Conservation (phyloP, 2,329 filamentous ascomycete species). For the Fusarium newnesense region DNA sequence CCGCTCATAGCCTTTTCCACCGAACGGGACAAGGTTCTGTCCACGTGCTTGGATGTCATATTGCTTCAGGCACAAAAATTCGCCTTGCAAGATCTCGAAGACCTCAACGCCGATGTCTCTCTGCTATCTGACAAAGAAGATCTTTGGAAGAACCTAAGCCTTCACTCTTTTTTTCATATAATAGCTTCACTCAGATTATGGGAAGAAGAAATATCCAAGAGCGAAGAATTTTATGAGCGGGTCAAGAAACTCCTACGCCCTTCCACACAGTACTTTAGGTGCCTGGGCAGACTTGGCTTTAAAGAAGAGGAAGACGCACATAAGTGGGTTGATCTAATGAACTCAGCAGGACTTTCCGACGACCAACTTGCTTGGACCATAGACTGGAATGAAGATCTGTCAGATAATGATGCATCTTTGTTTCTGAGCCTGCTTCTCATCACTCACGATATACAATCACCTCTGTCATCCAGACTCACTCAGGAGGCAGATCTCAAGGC, state of each 20-base stretch:
- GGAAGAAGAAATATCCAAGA: fast-evolving
- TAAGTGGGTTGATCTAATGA: too few relatives aligned
- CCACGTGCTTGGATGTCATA: fast-evolving
- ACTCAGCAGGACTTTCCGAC: too few relatives aligned
- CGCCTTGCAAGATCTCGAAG: fast-evolving
- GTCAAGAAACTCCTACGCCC: fast-evolving
- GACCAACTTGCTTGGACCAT: background rate
- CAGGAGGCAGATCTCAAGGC: fast-evolving
- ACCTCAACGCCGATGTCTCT: fast-evolving
- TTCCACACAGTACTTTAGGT: fast-evolving
- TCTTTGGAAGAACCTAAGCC: fast-evolving
- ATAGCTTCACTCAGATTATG: fast-evolving
- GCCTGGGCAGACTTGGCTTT: fast-evolving
- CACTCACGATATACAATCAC: fast-evolving
- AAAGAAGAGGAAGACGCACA: fast-evolving
- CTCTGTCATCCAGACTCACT: fast-evolving
- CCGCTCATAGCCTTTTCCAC: fast-evolving
- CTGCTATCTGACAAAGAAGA: fast-evolving
- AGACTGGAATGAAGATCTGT: fast-evolving
- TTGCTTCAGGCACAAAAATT: fast-evolving
- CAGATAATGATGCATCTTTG: fast-evolving
- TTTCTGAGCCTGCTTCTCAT: fast-evolving
- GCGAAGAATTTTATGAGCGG: fast-evolving
- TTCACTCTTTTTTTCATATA: fast-evolving
- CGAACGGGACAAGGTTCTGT: fast-evolving